Evolutionary conservation across 1,139 yeast genomes (phyloP), one percentile per base, ranked within the genome.

Genomic region (Diutina scorzettiae): DNA sequence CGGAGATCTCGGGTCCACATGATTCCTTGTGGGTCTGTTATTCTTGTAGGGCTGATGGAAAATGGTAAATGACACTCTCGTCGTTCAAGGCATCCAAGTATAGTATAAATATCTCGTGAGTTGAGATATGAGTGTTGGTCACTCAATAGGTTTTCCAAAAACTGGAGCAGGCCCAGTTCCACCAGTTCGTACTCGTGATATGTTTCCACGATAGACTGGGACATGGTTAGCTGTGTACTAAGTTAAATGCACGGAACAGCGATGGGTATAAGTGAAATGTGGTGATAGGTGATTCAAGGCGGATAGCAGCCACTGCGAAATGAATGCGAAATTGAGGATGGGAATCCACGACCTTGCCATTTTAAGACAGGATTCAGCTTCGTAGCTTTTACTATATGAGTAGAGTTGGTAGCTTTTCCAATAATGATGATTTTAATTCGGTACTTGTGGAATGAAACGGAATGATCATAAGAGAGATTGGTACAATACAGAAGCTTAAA

Each of bases 1-100:
- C 54, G 53, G 25, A 66, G 53, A 6, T 57, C 60, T 1, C 49
- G 47, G 1, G 69, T 66, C 69, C 71, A 65, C 12, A 43, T 42
- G 19, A 67, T 60, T 2, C 72, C 73, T 45, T 67, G 73, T 21
- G 55, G 44, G 46, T 66, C 39, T 8, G 19, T 11, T 5, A 11
- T 19, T 12, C 14, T 17, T 11, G 28, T 2, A 5, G 39, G 19
- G 28, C 14, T 28, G 19, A 34, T 34, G 16, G 27, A 7, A 23
- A 34, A 34, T 5, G 39, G 39, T 16, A 34, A 14, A 23, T 34
- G n/a, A n/a, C 12, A 5, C 12, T 34, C 39, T 14, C 39, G 39
- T 21, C 39, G 39, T 14, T 34, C 39, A 6, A 34, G 18, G 16
- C 39, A 34, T 4, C 39, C 39, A 8, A 34, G 14, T 14, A 34